Base-by-base conservation (phyloP, 192 early-diverging fungal genomes). In the Haplosporangium gracile region DNA sequence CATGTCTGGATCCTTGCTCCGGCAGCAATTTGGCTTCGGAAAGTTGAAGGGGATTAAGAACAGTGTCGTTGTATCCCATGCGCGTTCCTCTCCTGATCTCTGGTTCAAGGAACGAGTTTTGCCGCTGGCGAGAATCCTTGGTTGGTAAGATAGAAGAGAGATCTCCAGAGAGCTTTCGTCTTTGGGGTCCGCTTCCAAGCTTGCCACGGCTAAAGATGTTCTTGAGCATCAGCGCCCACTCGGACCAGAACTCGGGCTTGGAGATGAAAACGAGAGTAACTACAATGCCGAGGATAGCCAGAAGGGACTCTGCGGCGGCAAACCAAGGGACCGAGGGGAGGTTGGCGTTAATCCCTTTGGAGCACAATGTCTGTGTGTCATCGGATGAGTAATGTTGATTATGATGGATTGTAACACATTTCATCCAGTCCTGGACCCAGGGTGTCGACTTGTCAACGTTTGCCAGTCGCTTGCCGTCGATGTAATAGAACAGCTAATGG, bases 191-290 rank as follows among this genome's bases (percentile, higher is more conserved):
- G 4, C 16, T 42, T n/a, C 70, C 77, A 22, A 68, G 68, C 40
- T 77, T 76, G 15, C 79, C 75, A 18, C 76, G 75, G 49, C 65
- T 42, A 71, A 81, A 69, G 40, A 81, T 16, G 22, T 77, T 81
- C 36, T 5, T 51, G 29, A 86, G 47, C 16, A 79, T 1, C 26
- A 68, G 74, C 0, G 63, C 26, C 84, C 84, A 86, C 26, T 86
- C 84, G 6, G 68, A 68, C 84, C 84, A 86, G 49, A 86, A 86
- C 60, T 86, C 84, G 6, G 22, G 40, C 68, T 86, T 86, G 26
- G 75, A 38, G 20, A 86, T 65, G 55, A 86, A 86, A 18, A 86
- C 79, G 26, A 81, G 15, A 3, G 84, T 63, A 7, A 81, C 72
- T 0, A 86, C 51, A 36, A 70, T 73, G 24, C 84, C 84, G 49